phyloP scores from a whole-genome alignment of 805 yeast species.

The Yarrowia sp. region DNA sequence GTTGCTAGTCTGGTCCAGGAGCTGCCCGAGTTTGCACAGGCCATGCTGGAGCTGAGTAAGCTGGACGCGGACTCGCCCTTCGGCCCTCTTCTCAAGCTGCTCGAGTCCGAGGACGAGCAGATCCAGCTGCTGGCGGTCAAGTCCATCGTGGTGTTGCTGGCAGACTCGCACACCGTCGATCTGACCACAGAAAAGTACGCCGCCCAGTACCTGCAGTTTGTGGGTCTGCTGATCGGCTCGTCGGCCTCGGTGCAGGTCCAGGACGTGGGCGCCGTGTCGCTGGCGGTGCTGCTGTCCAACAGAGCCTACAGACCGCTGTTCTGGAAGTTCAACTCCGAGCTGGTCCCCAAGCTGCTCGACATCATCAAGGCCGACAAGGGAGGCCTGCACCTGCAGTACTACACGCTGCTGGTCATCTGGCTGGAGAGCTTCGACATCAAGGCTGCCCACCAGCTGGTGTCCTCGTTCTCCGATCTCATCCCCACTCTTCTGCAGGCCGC shows the following conservation, averaged over 20 bases:
- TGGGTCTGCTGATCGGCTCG: slow-evolving; percentile 47
- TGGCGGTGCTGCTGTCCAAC: slow-evolving; percentile 63
- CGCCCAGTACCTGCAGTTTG: slow-evolving; percentile 52
- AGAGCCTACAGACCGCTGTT: slow-evolving; percentile 62
- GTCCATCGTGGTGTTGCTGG: slow-evolving; percentile 59
- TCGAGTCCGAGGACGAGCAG: slow-evolving; percentile 63
- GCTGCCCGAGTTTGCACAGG: slow-evolving; percentile 46
- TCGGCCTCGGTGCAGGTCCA: slow-evolving; percentile 59
- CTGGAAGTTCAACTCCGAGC: slow-evolving; percentile 55
- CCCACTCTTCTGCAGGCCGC: slow-evolving; percentile 60
- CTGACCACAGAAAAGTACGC: slow-evolving; percentile 50
- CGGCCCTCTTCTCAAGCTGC: slow-evolving; percentile 54
- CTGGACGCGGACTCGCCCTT: slow-evolving; percentile 60
- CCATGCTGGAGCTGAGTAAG: slow-evolving; percentile 56
- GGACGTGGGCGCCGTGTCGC: slow-evolving; percentile 68
- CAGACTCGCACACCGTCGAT: slow-evolving; percentile 29
- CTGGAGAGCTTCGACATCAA: slow-evolving; percentile 74
- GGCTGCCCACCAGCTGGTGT: slow-evolving; percentile 58
- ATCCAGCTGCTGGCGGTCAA: slow-evolving; percentile 63
- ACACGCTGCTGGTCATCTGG: slow-evolving; percentile 82
- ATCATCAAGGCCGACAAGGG: slow-evolving; percentile 55
- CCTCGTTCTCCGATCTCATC: slow-evolving; percentile 58
- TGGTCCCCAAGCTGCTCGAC: slow-evolving; percentile 59
- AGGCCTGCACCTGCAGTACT: slow-evolving; percentile 83
- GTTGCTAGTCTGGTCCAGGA: slow-evolving; percentile 59